These are phyloP conservation scores for Gentiana straminea DNA, from an alignment of 257 asterid genomes.

Conservation along the genomic window DNA sequence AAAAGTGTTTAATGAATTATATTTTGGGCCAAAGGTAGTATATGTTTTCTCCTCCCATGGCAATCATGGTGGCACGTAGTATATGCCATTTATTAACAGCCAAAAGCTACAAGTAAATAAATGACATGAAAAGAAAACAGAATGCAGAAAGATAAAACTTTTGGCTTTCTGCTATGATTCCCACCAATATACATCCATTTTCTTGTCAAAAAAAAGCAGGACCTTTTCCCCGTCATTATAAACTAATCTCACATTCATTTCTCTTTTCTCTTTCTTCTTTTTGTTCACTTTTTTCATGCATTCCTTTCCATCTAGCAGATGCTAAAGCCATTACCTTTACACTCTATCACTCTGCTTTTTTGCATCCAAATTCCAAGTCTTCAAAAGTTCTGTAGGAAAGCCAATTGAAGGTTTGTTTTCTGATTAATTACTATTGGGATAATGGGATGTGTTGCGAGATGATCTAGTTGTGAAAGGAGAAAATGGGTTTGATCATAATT, in stretches of 20 bases:
- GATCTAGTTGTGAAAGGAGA: slow-evolving; percentile 4
- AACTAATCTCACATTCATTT: slow-evolving; percentile 9
- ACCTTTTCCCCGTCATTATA: slow-evolving; percentile 36
- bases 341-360: background rate
- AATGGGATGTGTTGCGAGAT: background rate
- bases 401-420: background rate
- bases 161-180: slow-evolving; percentile 29
- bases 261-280: slow-evolving; percentile 7
- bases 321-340: slow-evolving; percentile 2
- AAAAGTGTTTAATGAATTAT: no score
- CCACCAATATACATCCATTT: slow-evolving; percentile 63
- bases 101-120: background rate
- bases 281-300: slow-evolving; percentile 16
- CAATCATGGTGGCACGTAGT: background rate
- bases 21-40: no score
- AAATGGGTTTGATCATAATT: background rate
- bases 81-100: slow-evolving; percentile 7
- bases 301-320: slow-evolving; percentile 14
- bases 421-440: no score
- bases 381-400: slow-evolving; percentile 1
- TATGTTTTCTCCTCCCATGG: background rate
- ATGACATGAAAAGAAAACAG: slow-evolving; percentile 1
- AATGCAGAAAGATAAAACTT: slow-evolving; percentile 7
- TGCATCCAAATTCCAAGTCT: background rate
- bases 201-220: slow-evolving; percentile 15